phyloP scores from a whole-genome alignment of 768 basidiomycete genomes.

The Solioccasus polychromus region DNA sequence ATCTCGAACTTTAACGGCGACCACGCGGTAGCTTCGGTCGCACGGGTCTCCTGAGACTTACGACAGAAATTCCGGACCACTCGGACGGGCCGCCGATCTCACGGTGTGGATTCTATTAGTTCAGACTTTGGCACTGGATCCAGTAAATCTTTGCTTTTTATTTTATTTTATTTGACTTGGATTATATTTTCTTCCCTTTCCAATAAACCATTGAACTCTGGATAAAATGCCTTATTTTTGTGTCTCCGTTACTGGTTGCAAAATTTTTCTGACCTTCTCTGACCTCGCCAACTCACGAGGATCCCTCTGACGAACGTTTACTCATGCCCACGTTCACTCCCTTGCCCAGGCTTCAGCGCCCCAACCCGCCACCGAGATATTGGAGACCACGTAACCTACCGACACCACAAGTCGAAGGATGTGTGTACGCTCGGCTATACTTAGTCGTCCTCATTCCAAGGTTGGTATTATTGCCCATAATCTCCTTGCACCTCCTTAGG shows the following conservation, averaged over 20 bases:
- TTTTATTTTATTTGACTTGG: too few species aligned
- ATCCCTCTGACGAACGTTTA: too few species aligned
- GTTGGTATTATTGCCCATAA: not conserved
- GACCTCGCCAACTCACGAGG: slow-evolving; percentile 13
- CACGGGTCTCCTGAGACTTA: slow-evolving; percentile 1
- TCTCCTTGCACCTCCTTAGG: not conserved
- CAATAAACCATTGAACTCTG: too few species aligned
- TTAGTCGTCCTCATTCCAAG: not conserved
- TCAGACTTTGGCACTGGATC: slow-evolving; percentile 8
- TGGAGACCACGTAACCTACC: not conserved
- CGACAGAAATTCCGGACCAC: not conserved
- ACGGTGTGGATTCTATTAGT: slow-evolving; percentile 14
- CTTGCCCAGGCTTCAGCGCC: too few species aligned
- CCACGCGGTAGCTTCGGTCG: slow-evolving; percentile 15
- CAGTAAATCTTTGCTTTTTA: not conserved
- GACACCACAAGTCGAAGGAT: not conserved
- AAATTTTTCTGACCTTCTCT: too few species aligned
- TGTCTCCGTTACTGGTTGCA: too few species aligned
- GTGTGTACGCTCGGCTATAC: too few species aligned
- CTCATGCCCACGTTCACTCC: too few species aligned
- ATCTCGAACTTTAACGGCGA: not conserved
- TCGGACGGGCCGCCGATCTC: slow-evolving; percentile 8
- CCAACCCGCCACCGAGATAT: not conserved
- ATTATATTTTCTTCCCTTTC: too few species aligned
- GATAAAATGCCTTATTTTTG: too few species aligned